A percentile compares a stretch with the other conserved stretches of the same genome.
These are phyloP conservation scores for Plasmodiophora brassicae DNA, from an alignment of 208 protist species.

Conservation along the genomic window DNA sequence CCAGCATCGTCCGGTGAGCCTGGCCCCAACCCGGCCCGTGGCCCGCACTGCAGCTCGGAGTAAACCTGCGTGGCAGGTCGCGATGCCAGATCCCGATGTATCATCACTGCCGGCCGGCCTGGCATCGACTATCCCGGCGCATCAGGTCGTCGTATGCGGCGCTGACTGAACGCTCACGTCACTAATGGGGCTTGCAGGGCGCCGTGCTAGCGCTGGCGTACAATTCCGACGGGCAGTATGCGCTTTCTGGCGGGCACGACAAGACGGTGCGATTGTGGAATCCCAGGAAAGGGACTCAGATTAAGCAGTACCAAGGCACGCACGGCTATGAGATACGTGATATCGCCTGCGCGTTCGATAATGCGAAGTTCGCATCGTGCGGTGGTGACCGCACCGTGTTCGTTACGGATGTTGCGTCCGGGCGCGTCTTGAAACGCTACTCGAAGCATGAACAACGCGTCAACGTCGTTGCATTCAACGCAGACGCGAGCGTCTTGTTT, in stretches of 20 bases:
- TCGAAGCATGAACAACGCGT: constrained; percentile 41
- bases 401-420: constrained; percentile 44
- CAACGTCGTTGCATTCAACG: constrained; percentile 45
- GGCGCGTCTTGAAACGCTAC: background rate
- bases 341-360: constrained; percentile 38
- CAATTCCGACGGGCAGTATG: constrained; percentile 7
- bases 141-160: too few relatives aligned
- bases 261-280: constrained; percentile 19
- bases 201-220: background rate
- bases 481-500: constrained; percentile 20
- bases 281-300: background rate
- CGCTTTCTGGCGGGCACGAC: background rate
- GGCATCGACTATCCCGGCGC: too few relatives aligned
- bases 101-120: too few relatives aligned
- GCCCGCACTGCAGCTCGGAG: too few relatives aligned
- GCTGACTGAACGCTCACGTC: too few relatives aligned
- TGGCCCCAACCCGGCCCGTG: too few relatives aligned
- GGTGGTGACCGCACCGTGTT: constrained; percentile 46
- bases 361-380: constrained; percentile 42
- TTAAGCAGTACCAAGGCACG: background rate
- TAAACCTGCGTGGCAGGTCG: too few relatives aligned
- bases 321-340: constrained; percentile 42
- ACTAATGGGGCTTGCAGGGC: too few relatives aligned
- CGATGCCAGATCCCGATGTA: too few relatives aligned
- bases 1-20: too few relatives aligned